A percentile compares a stretch with the other conserved stretches of the same genome.
These are phyloP conservation scores for Aspergillus puulaauensis DNA, from an alignment of 2,329 filamentous ascomycete genomes.

Conservation along the genomic window DNA sequence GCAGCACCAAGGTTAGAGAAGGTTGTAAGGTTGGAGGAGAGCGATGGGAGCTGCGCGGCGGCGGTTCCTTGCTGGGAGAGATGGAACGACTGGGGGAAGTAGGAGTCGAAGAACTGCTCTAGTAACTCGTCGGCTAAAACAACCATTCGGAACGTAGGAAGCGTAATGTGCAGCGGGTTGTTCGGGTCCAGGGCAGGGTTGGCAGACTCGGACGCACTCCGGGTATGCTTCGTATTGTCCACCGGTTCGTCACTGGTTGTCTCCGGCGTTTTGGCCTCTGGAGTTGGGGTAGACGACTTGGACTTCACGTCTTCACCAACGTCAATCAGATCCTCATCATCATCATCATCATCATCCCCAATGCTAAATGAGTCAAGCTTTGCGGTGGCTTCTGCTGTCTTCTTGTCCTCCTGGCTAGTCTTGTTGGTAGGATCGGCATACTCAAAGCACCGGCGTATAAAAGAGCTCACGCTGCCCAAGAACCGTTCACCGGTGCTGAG, in stretches of 20 bases:
- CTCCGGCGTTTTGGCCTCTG: slow-evolving; percentile 10
- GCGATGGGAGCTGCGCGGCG: slow-evolving; percentile 47
- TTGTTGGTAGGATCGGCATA: slow-evolving; percentile 88
- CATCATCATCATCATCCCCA: slow-evolving; percentile 70
- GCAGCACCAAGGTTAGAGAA: slow-evolving; percentile 69
- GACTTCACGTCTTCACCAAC: slow-evolving; percentile 34
- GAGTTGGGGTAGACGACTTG: slow-evolving; percentile 21
- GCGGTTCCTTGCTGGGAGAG: slow-evolving; percentile 65
- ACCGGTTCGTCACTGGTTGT: slow-evolving; percentile 15
- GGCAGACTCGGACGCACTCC: slow-evolving; percentile 70
- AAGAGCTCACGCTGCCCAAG: slow-evolving; percentile 87
- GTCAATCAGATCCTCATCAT: slow-evolving; percentile 49
- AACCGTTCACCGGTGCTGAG: slow-evolving; percentile 80
- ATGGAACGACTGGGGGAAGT: slow-evolving; percentile 89
- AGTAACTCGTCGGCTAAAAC: slow-evolving; percentile 93
- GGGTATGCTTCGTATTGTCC: slow-evolving; percentile 44
- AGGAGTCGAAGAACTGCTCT: slow-evolving; percentile 96
- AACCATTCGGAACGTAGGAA: slow-evolving; percentile 98
- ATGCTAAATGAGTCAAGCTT: slow-evolving; percentile 67
- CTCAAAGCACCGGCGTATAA: slow-evolving; percentile 94
- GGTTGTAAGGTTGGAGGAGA: slow-evolving; percentile 74
- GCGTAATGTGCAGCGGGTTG: slow-evolving; percentile 89
- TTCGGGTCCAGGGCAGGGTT: slow-evolving; percentile 91
- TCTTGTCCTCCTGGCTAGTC: slow-evolving; percentile 26
- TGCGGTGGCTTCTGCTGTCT: slow-evolving; percentile 33